Base-by-base conservation (phyloP, 495 filamentous ascomycete genomes). In the Parathielavia hyrcaniae region DNA sequence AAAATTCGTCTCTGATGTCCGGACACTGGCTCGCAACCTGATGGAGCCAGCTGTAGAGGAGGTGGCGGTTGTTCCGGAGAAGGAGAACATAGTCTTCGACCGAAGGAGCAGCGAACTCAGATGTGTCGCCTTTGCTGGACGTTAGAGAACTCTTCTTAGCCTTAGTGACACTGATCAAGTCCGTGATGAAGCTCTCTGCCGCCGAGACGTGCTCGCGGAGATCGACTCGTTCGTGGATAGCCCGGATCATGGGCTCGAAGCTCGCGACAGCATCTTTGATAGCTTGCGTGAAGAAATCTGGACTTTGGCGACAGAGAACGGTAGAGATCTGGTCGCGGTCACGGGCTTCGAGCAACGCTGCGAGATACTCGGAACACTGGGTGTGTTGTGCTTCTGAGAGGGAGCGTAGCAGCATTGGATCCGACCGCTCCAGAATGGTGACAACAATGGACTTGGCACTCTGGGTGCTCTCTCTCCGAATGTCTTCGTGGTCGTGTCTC, bases 211-310 rank as follows among this genome's bases (percentile, higher is more conserved):
- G 82, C 20, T 75, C 79, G 38, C 77, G 78, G 26, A 88, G 74
- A 57, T 88, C 83, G 9, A 86, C 76, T 5, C 79, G 78, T 49
- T 86, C 79, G 55, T 88, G 85, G 13, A 86, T 68, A 8, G 67
- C 65, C 5, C 85, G 76, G 39, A 88, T 86, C 51, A 87, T 79
- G 4, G 81, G 83, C n/a, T 87, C 85, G 56, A 85, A 85, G 7
- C 79, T 80, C 0, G 70, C 66, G 11, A 87, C 77, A 10, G 73
- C 62, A 26, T 83, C 79, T n/a, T 76, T 73, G 47, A 87, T 67
- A 1, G 77, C 74, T 6, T 77, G 70, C 2, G 84, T 87, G 5
- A 84, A 73, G 5, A 81, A 71, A 59, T 88, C 85, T 1, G 85
- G 85, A 26, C 69, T 73, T 44, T 76, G 71, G 19, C 75, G 76